phyloP scores from a whole-genome alignment of 202 grass and related monocot species.

The Digitaria exilis region DNA sequence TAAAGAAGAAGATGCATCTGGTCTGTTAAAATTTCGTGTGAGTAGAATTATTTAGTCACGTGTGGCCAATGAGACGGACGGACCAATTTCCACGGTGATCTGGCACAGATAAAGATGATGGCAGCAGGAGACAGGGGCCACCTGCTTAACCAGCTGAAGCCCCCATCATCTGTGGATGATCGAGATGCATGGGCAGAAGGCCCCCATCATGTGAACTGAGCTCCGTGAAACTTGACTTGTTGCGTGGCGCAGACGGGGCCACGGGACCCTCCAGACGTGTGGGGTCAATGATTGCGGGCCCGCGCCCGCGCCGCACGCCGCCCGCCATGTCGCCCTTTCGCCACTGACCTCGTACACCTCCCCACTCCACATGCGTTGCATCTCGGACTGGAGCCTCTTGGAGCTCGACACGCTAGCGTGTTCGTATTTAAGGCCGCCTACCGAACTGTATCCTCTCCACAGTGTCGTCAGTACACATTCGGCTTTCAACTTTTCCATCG shows the following conservation, averaged over 20 bases:
- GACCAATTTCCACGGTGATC: neutral
- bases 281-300: neutral
- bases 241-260: conserved; percentile 5
- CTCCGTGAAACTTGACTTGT: too few species aligned
- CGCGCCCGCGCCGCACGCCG: neutral
- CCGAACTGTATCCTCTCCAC: neutral
- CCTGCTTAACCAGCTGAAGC: too few species aligned
- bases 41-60: neutral
- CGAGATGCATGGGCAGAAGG: too few species aligned
- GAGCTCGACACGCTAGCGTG: neutral
- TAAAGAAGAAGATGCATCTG: too few species aligned
- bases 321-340: neutral
- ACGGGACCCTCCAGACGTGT: neutral
- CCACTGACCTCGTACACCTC: neutral
- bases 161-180: too few species aligned
- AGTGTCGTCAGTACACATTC: neutral
- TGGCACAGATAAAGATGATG: too few species aligned
- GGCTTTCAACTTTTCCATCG: too few species aligned
- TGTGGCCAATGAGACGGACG: neutral
- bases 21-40: too few species aligned
- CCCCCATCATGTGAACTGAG: too few species aligned
- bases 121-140: too few species aligned
- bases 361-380: neutral
- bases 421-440: too few species aligned
- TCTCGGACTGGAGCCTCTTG: neutral